Conservation (phyloP, 495 filamentous ascomycete species). For the Neurospora sp. region DNA sequence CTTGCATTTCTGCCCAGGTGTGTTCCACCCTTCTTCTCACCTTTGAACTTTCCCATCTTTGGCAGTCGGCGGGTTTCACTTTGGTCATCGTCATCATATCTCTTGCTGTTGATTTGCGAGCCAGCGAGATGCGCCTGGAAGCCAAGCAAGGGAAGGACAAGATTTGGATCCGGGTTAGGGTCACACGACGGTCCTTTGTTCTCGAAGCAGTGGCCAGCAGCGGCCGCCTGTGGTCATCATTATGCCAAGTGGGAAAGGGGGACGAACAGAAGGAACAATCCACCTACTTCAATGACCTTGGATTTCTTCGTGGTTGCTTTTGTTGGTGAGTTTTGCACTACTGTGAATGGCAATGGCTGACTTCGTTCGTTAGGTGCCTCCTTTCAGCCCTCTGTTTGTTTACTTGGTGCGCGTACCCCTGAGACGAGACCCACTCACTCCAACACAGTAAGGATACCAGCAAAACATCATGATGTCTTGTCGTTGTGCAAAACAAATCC, state of each 20-base stretch:
- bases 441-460: not conserved
- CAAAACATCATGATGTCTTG: not conserved
- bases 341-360: not conserved
- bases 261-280: not conserved
- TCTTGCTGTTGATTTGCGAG: not conserved
- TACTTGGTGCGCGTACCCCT: not conserved
- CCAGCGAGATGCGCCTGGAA: not conserved
- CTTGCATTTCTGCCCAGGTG: not conserved
- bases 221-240: not conserved
- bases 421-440: not conserved
- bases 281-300: not conserved
- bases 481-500: not conserved
- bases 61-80: not conserved
- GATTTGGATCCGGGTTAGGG: not conserved
- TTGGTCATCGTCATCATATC: not conserved
- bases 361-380: not conserved
- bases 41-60: not conserved
- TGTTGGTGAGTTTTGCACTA: not conserved
- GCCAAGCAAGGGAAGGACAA: not conserved
- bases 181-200: not conserved
- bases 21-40: not conserved
- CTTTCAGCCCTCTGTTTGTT: not conserved
- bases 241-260: not conserved
- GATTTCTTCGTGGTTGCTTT: not conserved
- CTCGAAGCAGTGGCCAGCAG: not conserved